A percentile compares a stretch with the other conserved stretches of the same genome.
phyloP scores from a whole-genome alignment of 2,329 filamentous ascomycete species.

The Karstenula rhodostoma region DNA sequence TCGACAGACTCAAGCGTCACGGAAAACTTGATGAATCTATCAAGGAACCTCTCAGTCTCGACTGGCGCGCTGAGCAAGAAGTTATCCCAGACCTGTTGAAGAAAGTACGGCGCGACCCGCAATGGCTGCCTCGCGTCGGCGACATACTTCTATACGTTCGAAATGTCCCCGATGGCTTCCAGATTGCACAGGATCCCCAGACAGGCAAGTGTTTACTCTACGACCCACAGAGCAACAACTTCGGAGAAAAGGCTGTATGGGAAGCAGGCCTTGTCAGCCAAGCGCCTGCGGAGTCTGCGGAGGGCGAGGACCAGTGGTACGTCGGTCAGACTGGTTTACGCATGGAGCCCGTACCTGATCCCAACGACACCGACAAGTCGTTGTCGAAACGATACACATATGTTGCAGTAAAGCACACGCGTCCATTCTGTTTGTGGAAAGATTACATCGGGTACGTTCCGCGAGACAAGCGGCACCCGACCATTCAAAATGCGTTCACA shows the following conservation, averaged over 20 bases:
- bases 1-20: conserved; percentile 57
- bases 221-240: conserved; percentile 29
- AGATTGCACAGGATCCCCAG: conserved; percentile 38
- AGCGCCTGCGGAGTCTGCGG: conserved; percentile 52
- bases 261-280: conserved; percentile 66
- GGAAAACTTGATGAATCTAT: conserved; percentile 56
- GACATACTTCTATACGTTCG: conserved; percentile 65
- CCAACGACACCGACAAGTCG: conserved; percentile 59
- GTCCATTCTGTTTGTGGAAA: conserved; percentile 64
- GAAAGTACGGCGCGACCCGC: conserved; percentile 53
- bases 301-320: conserved; percentile 50
- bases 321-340: conserved; percentile 64
- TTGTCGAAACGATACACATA: conserved; percentile 64
- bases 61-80: conserved; percentile 63
- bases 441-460: conserved; percentile 55
- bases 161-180: conserved; percentile 35
- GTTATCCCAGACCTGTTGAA: conserved; percentile 53
- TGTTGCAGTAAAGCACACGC: conserved; percentile 61
- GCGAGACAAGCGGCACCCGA: conserved; percentile 58
- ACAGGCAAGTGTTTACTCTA: conserved; percentile 35
- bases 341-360: conserved; percentile 64
- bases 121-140: conserved; percentile 63
- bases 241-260: conserved; percentile 58
- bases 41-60: conserved; percentile 60
- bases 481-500: conserved; percentile 62